Base-by-base conservation (phyloP, 2,329 filamentous ascomycete genomes). In the Aspergillus fumigatus region DNA sequence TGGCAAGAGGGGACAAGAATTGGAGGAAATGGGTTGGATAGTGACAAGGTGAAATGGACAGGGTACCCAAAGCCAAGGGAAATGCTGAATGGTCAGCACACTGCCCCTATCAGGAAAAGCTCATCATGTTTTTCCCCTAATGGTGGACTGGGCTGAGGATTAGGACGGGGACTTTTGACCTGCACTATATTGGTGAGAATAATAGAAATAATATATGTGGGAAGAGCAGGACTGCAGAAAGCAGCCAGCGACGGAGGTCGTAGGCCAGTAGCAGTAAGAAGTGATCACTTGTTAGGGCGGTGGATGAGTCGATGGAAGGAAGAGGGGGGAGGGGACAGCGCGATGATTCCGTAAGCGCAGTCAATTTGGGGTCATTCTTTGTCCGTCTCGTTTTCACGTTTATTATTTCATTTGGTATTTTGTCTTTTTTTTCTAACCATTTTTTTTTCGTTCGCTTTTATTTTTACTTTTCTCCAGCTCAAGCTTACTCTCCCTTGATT, bases 1-100 rank as follows among this genome's bases (percentile, higher is more conserved):
- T 51, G 55, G 54, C 55, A 52, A 55, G 52, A 48, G 50, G 40
- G 48, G 53, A 52, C 40, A 53, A 51, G 19, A 47, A 47, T 14
- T 51, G 43, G 40, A 49, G 17, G 49, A 35, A 49, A 50, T 45
- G 51, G 54, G 49, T 56, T 55, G 51, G 53, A 43, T 41, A 40
- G 43, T 50, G 55, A 55, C 58, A 59, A 58, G 61, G 67, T 40
- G 63, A 56, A 51, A n/a, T 27, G 56, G 56, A 50, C 49, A 23
- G 41, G 41, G 43, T 47, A 56, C 51, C 53, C 55, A 56, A 43
- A 58, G 41, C 19, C 29, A 50, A 54, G 51, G 56, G 59, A 58
- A 64, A 56, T 45, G 66, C 58, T 65, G 64, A 67, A 62, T 66
- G 62, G 63, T 57, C 65, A 63, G 64, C 61, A 59, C 66, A 66